Conservation (phyloP, 306 rosid genomes). For the Ochetophila trinervis region DNA sequence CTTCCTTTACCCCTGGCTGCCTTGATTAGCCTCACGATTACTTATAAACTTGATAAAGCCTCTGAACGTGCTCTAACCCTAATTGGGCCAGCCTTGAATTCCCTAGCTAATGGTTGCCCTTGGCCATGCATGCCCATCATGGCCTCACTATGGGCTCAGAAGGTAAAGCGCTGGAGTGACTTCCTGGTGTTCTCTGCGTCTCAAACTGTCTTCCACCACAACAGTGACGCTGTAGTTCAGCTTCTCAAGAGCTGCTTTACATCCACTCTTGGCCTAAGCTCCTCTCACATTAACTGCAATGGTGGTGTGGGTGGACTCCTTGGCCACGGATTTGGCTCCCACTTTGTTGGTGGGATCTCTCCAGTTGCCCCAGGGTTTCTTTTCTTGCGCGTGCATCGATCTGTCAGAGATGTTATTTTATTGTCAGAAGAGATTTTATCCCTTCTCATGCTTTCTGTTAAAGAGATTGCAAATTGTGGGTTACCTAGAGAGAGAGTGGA, state of each 20-base stretch:
- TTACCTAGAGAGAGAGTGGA: slow-evolving; percentile 46
- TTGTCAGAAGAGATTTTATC: slow-evolving; percentile 71
- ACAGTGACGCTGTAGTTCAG: slow-evolving; percentile 84
- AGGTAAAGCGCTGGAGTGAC: slow-evolving; percentile 84
- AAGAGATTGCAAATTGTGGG: slow-evolving; percentile 63
- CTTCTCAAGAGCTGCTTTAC: slow-evolving; percentile 84
- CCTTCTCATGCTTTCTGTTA: slow-evolving; percentile 65
- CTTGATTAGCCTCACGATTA: slow-evolving; percentile 72
- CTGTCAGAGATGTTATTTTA: slow-evolving; percentile 63
- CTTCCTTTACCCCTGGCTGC: slow-evolving; percentile 99
- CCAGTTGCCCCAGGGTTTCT: slow-evolving; percentile 94
- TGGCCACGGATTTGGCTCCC: slow-evolving; percentile 69
- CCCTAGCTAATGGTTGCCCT: slow-evolving; percentile 77
- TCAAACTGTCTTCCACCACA: slow-evolving; percentile 80
- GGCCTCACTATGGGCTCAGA: slow-evolving; percentile 80
- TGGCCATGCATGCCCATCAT: slow-evolving; percentile 89
- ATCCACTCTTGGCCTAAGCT: slow-evolving; percentile 72
- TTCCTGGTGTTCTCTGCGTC: slow-evolving; percentile 70
- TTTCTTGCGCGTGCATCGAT: slow-evolving; percentile 68
- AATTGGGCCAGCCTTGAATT: slow-evolving; percentile 61
- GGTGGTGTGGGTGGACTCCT: slow-evolving; percentile 84
- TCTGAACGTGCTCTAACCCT: slow-evolving; percentile 56
- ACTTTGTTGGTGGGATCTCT: slow-evolving; percentile 56
- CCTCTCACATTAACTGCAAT: slow-evolving; percentile 36
- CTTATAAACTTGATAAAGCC: slow-evolving; percentile 74